Base-by-base conservation (phyloP, 1,284 basidiomycete genomes). In the Chondrostereum purpureum region DNA sequence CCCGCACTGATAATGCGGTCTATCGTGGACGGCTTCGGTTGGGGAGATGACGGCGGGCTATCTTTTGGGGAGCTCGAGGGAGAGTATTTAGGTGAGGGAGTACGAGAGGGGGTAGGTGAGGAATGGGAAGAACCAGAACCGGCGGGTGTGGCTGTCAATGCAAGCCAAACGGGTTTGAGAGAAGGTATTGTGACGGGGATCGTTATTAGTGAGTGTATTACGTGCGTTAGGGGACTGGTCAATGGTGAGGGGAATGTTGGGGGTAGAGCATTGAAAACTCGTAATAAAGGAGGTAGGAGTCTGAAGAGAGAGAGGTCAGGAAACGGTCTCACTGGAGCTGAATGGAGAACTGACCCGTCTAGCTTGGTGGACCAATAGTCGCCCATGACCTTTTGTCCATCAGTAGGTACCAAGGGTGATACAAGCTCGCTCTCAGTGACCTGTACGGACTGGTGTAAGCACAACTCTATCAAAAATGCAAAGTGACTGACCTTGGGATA, bases 141-240 rank as follows among this genome's bases (percentile, higher is more conserved):
- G 31, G 44, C 20, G 33, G 33, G 38, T n/a, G 39, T 45, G 5
- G 46, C 14, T n/a, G n/a, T n/a, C n/a, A n/a, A n/a, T n/a, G n/a
- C n/a, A n/a, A 31, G 27, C 27, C 27, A 31, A n/a, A 31, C n/a
- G 27, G 27, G 27, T 31, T 31, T 31, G n/a, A 31, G 27, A 8
- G 66, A 52, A 42, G 70, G 76, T 35, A 83, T 69, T 22, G 70
- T 61, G 33, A 88, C 65, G 39, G 88, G 88, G 44, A 89, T 75
- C 13, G 72, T 77, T 50, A 90, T 83, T 40, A 90, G 69, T 2
- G 78, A 66, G 55, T 90, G 87, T 33, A 90, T 80, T 47, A 81
- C 72, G 53, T 90, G 82, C 1, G 83, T 80, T 41, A 90, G 1
- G 88, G 88, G 0, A 78, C 57, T 31, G 1, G 75, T 66, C 27